Evolutionary conservation across 805 yeast genomes (phyloP), one percentile per base, ranked within the genome.

Genomic region (Candida andamanensis): DNA sequence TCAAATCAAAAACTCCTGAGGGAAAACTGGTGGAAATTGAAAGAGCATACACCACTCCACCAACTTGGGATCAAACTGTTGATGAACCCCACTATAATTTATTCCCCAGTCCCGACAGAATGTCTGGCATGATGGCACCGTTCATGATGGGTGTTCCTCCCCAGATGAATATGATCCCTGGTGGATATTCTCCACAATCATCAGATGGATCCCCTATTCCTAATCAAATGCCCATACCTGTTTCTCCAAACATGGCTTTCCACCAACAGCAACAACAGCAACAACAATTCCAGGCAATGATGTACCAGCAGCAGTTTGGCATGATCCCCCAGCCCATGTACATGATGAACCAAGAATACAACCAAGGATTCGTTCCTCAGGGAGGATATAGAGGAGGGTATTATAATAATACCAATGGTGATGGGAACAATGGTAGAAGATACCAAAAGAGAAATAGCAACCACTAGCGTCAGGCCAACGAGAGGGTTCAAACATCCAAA

Each of bases 11-110:
- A 37, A 48, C 34, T 28, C 50, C 35, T 19, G 47, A 41, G 13
- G 35, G 41, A 2, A 24, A 21, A 16, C 53, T 58, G 10, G 44
- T 55, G 6, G 41, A 45, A 4, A 63, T 79, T 39, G 87, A 79
- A 43, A 75, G 66, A 45, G 78, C 92, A 5, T 85, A 72, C 52
- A 66, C 67, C 24, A 80, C 90, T 0, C 79, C 85, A 7, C 94
- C 94, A 31, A 80, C 89, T 0, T 84, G 94, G 94, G 65, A 68
- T 15, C 59, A 70, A 29, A 75, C 78, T 2, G 55, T 71, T 15
- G 82, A 75, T 26, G 77, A 72, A 36, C 65, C 80, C 2, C 75
- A 76, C 54, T 70, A 65, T 34, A 56, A 62, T 12, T 52, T 73
- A 24, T 76, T 78, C 56, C 72, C 78, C 2, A 64, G 64, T 34